Base-by-base conservation (phyloP, 2,329 filamentous ascomycete species). In the Claviceps africana region DNA sequence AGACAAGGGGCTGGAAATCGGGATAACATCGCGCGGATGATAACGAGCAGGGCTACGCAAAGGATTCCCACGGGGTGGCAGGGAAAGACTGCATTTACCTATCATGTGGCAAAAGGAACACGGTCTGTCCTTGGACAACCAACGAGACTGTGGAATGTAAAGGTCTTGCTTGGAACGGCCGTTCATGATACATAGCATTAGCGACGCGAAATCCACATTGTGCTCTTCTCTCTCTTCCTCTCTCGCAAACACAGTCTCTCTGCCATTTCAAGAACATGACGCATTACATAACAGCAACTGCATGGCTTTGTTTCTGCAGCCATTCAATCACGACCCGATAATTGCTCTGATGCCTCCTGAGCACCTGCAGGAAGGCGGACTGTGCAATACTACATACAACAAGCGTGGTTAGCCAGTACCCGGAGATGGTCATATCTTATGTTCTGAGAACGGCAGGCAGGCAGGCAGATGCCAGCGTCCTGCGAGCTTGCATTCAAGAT, bases 341-440 rank as follows among this genome's bases (percentile, higher is more conserved):
- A 51, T 74, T 77, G 35, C 83, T 83, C 72, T 95, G 89, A 64
- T 85, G 88, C 58, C 74, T 76, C 47, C 67, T 64, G 59, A 96
- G 72, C 30, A 93, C 82, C 50, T 73, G 70, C 46, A 72, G 65
- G 60, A 95, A 95, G 5, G 88, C 88, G 30, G 73, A 72, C 50
- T 82, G 80, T 0, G 82, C 83, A 54, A 91, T 70, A 72, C 83
- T 86, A 22, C 4, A 35, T 19, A 2, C 7, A 44, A 15, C 11
- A 22, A 28, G 15, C 21, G 15, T 39, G 35, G 31, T 33, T 33
- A 33, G 31, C 7, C 8, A 33, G 2, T 8, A 9, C 8, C 11
- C 10, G 39, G 21, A 42, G 19, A 21, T 19, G 4, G 8, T 4
- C 5, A 21, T 22, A 10, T 5, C 3, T 25, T 3, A 25, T 25